A percentile compares a stretch with the other conserved stretches of the same genome.
Evolutionary conservation across 169 alveolate genomes (phyloP).

Genomic region (Blepharisma undulans): DNA sequence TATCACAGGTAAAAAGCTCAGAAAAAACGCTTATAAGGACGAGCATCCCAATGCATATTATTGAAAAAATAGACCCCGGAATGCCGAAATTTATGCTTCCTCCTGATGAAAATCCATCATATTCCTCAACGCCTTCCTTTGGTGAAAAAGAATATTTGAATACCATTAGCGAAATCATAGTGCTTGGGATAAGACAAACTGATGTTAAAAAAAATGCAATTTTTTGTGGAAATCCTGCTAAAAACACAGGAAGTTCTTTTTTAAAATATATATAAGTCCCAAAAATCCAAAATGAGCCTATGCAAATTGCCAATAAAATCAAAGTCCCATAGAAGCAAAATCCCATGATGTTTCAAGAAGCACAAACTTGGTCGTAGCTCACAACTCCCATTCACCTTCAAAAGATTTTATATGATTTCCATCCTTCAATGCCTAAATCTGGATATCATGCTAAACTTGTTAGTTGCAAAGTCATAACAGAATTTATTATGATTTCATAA

Average conservation of each 20-base stretch:
- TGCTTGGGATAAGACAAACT: background rate
- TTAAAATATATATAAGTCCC: background rate
- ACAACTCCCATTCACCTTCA: background rate
- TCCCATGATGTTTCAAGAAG: background rate
- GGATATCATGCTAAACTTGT: background rate
- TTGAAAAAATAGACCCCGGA: background rate
- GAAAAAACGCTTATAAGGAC: background rate
- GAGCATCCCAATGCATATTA: background rate
- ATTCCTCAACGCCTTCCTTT: background rate
- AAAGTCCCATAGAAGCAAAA: background rate
- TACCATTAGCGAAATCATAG: background rate
- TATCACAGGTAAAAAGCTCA: background rate
- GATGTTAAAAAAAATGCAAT: background rate
- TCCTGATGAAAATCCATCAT: background rate
- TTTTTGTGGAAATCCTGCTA: background rate
- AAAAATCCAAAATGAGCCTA: background rate
- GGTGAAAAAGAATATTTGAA: background rate
- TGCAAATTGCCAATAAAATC: background rate
- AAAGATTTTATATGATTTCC: background rate
- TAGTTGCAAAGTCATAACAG: background rate
- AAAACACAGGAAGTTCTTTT: background rate
- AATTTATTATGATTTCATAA: background rate
- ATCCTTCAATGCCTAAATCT: background rate
- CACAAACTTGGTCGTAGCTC: background rate
- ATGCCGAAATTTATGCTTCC: background rate